Base-by-base conservation (phyloP, 2,329 filamentous ascomycete species). In the Aspergillus unguis region DNA sequence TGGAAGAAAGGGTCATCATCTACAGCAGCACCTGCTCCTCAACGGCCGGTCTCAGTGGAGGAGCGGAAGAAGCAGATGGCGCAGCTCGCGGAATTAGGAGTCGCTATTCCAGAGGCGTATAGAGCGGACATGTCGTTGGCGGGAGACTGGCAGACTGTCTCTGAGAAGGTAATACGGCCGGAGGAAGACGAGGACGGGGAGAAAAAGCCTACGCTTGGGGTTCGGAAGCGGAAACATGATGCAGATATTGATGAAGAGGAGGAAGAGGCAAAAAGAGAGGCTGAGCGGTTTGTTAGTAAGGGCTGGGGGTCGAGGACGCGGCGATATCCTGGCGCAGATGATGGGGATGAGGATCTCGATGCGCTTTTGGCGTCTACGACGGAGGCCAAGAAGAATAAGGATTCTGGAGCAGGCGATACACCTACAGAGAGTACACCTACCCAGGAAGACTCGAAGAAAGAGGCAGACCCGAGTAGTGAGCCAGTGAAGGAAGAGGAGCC, bases 41-140 rank as follows among this genome's bases (percentile, higher is more conserved):
- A 60, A 5, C 57, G 59, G 25, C 74, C 77, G 37, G 77, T 78
- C 2, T 80, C 80, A 1, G 73, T 84, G 23, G 81, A 85, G 6
- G 87, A 95, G 59, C 77, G 90, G 51, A 92, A 92, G 71, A 81
- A 80, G 50, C 94, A 99, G 73, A 82, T 95, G 64, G 86, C 91
- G 58, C 91, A 97, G 71, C 78, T 99, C 8, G 91, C 87, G 4
- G 88, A 87, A 33, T 81, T 99, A 79, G 94, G 94, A 0, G 85
- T 99, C 44, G 83, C 85, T 43, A 82, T 97, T 49, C 94, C 94
- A 0, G 85, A 89, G 41, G 85, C 88, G 59, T 85, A 90, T 52
- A 80, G 90, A 54, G 79, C 81, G 2, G 89, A 94, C 54, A 85
- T 96, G 83, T 91, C 92, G 4, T 85, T 96, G 76, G 85, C 87